A percentile compares a stretch with the other conserved stretches of the same genome.
Conservation (phyloP, 371 early-diverging fungal genomes). For the Mucor lusitanicus region DNA sequence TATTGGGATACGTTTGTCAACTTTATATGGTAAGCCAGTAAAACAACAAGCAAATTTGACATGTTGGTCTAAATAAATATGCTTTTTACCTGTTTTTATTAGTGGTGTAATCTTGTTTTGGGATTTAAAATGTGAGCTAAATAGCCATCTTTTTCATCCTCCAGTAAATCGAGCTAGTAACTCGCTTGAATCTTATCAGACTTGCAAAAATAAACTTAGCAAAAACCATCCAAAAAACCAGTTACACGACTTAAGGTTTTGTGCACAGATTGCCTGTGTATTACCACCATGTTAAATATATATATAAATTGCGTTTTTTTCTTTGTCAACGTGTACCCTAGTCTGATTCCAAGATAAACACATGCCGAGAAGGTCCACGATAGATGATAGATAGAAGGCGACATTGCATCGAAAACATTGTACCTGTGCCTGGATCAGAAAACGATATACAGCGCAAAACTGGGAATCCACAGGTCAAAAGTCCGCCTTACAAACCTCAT, state of each 20-base stretch:
- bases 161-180: background rate
- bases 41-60: background rate
- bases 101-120: background rate
- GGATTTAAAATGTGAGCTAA: background rate
- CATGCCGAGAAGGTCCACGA: background rate
- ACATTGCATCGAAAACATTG: background rate
- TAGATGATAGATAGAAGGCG: background rate
- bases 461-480: background rate
- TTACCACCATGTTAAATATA: background rate
- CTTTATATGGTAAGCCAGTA: background rate
- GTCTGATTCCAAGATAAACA: background rate
- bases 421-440: background rate
- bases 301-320: background rate
- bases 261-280: background rate
- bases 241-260: background rate
- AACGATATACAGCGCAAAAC: no score
- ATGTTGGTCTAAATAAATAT: background rate
- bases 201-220: background rate
- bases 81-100: background rate
- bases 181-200: background rate
- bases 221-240: background rate
- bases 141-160: background rate
- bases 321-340: background rate
- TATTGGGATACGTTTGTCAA: constrained; percentile 1
- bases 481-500: background rate